Percentiles rank a stretch among this genome's conserved stretches.
Conservation (phyloP, 2,329 filamentous ascomycete genomes). For the Xenosphaeropsis pyriputrescens region DNA sequence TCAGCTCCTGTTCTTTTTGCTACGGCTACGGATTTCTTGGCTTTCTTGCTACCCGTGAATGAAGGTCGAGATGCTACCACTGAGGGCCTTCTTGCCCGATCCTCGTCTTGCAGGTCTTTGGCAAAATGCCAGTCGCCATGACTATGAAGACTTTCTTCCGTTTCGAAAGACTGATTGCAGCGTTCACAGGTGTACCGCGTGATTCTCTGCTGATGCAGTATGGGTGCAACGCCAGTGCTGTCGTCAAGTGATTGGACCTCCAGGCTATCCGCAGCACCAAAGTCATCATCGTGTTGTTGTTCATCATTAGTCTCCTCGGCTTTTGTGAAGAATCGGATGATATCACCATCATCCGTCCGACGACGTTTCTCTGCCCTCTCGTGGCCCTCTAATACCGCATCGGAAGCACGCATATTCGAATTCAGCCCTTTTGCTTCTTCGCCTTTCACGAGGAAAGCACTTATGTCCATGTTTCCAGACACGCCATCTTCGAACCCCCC, state of each 20-base stretch:
- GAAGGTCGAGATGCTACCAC: conserved; percentile 10
- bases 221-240: conserved; percentile 4
- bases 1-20: conserved; percentile 13
- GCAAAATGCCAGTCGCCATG: conserved; percentile 95
- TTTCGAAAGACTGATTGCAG: conserved; percentile 47
- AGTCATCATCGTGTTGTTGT: conserved; percentile 15
- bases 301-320: conserved; percentile 13
- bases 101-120: conserved; percentile 56
- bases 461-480: conserved; percentile 73
- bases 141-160: conserved; percentile 46
- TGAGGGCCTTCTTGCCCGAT: conserved; percentile 7
- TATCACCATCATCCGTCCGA: conserved; percentile 12
- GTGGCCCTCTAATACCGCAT: conserved; percentile 3
- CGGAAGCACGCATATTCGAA: conserved; percentile 8
- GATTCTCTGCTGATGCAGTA: conserved; percentile 20
- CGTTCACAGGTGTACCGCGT: conserved; percentile 38
- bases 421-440: conserved; percentile 45
- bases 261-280: conserved; percentile 9
- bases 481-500: conserved; percentile 86
- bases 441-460: conserved; percentile 68
- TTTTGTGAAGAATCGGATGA: conserved; percentile 15
- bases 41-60: conserved; percentile 3
- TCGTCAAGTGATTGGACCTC: conserved; percentile 3
- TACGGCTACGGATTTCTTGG: conserved; percentile 15
- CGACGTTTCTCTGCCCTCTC: conserved; percentile 17